phyloP scores from a whole-genome alignment of 2,329 filamentous ascomycete genomes.

The Fusarium sp. region DNA sequence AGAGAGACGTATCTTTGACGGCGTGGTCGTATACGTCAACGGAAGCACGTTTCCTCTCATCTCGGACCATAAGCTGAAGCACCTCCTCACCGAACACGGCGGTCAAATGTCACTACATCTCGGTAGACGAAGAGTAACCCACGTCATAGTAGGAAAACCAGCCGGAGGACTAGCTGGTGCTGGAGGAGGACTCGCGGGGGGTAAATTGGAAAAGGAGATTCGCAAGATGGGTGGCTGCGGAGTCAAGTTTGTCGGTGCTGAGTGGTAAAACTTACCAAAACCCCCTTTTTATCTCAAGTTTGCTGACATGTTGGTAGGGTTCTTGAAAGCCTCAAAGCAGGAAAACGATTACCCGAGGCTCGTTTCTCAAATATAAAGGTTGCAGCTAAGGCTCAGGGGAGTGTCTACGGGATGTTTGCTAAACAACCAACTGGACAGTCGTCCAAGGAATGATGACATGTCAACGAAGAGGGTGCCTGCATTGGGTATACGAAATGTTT shows the following conservation, averaged over 20 bases:
- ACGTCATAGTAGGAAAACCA: constrained; percentile 82
- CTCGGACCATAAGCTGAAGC: constrained; percentile 89
- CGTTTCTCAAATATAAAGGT: constrained; percentile 75
- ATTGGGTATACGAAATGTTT: neutral
- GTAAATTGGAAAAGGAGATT: constrained; percentile 87
- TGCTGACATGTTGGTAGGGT: constrained; percentile 64
- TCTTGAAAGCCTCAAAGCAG: constrained; percentile 83
- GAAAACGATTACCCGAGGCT: constrained; percentile 79
- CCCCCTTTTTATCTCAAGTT: neutral
- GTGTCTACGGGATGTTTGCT: constrained; percentile 67
- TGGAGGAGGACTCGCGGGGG: constrained; percentile 80
- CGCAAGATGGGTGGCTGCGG: constrained; percentile 72
- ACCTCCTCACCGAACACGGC: constrained; percentile 79
- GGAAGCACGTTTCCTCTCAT: constrained; percentile 84
- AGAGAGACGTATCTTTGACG: constrained; percentile 70
- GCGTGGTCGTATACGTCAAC: constrained; percentile 85
- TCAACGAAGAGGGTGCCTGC: neutral
- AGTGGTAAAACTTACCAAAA: constrained; percentile 69
- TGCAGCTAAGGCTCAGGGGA: constrained; percentile 71
- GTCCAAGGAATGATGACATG: constrained; percentile 9
- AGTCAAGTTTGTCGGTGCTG: constrained; percentile 82
- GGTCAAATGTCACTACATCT: constrained; percentile 78
- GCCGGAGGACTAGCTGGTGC: constrained; percentile 52
- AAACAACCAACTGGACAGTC: constrained; percentile 19
- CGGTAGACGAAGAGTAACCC: constrained; percentile 80